These are phyloP conservation scores for Cucumis cinereus DNA, from an alignment of 306 rosid species.

Conservation along the genomic window DNA sequence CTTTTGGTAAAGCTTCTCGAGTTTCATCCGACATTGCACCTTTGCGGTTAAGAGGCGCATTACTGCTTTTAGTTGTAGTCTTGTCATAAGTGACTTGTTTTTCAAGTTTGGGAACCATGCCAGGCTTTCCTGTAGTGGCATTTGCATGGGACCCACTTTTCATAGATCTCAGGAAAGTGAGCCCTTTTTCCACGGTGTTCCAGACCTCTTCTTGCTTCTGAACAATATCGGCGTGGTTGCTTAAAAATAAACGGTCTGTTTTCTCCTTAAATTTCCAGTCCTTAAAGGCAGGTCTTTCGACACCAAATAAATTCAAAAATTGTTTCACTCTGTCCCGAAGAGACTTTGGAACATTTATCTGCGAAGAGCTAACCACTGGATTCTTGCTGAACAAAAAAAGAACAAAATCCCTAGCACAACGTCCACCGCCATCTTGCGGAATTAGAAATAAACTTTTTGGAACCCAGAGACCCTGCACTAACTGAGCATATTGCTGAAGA, in stretches of 20 bases:
- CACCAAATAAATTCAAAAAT: slow-evolving; percentile 39
- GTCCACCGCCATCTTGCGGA: slow-evolving; percentile 16
- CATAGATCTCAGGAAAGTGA: slow-evolving; percentile 14
- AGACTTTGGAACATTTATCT: slow-evolving; percentile 17
- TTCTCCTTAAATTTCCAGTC: slow-evolving; percentile 37
- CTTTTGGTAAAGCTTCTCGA: slow-evolving; percentile 58
- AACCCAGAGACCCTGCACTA: slow-evolving; percentile 71
- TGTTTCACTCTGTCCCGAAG: slow-evolving; percentile 18
- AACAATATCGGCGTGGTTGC: slow-evolving; percentile 36
- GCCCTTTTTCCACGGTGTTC: slow-evolving; percentile 19
- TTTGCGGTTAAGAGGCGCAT: slow-evolving; percentile 22
- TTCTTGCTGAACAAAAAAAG: slow-evolving; percentile 39
- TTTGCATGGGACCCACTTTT: slow-evolving; percentile 21
- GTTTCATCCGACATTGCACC: slow-evolving; percentile 73
- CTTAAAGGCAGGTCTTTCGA: slow-evolving; percentile 25
- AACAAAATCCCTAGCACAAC: slow-evolving; percentile 39
- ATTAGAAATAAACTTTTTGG: slow-evolving; percentile 40
- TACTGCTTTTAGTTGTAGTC: slow-evolving; percentile 18
- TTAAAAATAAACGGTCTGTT: slow-evolving; percentile 39
- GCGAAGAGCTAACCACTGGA: slow-evolving; percentile 31
- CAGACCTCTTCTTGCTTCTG: slow-evolving; percentile 37
- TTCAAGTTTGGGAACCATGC: slow-evolving; percentile 14
- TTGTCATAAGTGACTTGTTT: slow-evolving; percentile 27
- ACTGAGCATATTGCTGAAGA: slow-evolving; percentile 48
- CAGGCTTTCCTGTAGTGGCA: slow-evolving; percentile 23